Conservation (phyloP, 441 rosid species). For the Erodium moschatum region DNA sequence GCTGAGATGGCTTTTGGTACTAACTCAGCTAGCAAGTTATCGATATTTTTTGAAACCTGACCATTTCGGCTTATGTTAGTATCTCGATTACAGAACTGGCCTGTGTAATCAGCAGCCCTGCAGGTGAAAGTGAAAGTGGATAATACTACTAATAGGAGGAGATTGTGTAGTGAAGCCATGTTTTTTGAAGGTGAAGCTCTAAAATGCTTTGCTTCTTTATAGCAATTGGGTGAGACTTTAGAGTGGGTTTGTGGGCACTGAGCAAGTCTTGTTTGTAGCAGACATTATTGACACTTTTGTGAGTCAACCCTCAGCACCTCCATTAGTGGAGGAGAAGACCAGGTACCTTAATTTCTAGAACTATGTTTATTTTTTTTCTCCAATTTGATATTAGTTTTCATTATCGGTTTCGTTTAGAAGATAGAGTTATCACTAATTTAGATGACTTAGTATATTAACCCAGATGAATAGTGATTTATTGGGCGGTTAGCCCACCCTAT, state of each 20-base stretch:
- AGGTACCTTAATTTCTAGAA: not conserved
- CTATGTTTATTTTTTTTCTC: not conserved
- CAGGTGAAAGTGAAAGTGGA: constrained; percentile 15
- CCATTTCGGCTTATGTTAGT: constrained; percentile 26
- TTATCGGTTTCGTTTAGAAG: no score
- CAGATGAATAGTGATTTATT: no score
- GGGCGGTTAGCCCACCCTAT: no score
- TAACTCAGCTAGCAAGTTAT: constrained; percentile 30
- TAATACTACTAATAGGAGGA: not conserved
- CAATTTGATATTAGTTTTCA: no score
- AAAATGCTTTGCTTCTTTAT: not conserved
- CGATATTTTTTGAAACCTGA: constrained; percentile 34
- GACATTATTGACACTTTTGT: not conserved
- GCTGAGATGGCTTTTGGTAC: constrained; percentile 33
- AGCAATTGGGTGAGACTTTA: not conserved
- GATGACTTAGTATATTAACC: no score
- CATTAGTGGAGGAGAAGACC: constrained; percentile 8
- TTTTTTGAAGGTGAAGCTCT: not conserved
- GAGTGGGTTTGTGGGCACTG: not conserved
- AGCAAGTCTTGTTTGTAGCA: not conserved
- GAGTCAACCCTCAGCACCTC: constrained; percentile 1
- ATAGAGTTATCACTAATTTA: no score
- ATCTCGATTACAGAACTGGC: constrained; percentile 37
- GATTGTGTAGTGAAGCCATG: constrained; percentile 5
- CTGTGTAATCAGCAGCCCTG: constrained; percentile 31